Conservation (phyloP, 257 asterid species). For the Plantago ovata region DNA sequence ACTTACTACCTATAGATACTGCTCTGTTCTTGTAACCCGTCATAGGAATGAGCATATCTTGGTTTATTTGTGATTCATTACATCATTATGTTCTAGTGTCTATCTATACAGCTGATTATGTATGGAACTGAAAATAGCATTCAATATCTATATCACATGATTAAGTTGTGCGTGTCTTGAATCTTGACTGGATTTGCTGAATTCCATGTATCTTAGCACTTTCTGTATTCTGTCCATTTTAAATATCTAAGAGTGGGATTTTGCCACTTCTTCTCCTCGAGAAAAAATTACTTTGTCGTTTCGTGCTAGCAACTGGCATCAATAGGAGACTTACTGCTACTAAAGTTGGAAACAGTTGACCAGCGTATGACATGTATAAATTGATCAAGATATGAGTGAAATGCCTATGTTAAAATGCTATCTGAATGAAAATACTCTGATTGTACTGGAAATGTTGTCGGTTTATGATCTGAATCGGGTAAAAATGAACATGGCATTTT, state of each 20-base stretch:
- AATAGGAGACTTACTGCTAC: too few species aligned
- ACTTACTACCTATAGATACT: constrained; percentile 8
- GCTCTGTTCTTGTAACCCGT: not conserved
- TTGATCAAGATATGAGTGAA: too few species aligned
- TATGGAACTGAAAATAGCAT: not conserved
- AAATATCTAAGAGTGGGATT: not conserved
- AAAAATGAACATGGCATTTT: too few species aligned
- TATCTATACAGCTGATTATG: constrained; percentile 3
- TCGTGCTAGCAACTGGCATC: too few species aligned
- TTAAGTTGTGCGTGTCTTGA: constrained; percentile 4
- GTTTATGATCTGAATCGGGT: too few species aligned
- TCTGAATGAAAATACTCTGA: too few species aligned
- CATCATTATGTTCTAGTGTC: not conserved
- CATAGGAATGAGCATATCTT: not conserved
- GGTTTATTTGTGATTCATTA: not conserved
- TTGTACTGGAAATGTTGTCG: too few species aligned
- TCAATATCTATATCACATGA: not conserved
- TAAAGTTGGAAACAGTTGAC: too few species aligned
- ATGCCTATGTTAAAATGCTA: too few species aligned
- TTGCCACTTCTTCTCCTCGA: too few species aligned
- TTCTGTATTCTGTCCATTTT: not conserved
- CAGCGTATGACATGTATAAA: too few species aligned
- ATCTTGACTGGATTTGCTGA: not conserved
- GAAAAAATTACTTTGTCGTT: too few species aligned
- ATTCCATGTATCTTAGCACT: not conserved